These are phyloP conservation scores for Dalbergia cultrata DNA, from an alignment of 306 rosid genomes.

Conservation along the genomic window DNA sequence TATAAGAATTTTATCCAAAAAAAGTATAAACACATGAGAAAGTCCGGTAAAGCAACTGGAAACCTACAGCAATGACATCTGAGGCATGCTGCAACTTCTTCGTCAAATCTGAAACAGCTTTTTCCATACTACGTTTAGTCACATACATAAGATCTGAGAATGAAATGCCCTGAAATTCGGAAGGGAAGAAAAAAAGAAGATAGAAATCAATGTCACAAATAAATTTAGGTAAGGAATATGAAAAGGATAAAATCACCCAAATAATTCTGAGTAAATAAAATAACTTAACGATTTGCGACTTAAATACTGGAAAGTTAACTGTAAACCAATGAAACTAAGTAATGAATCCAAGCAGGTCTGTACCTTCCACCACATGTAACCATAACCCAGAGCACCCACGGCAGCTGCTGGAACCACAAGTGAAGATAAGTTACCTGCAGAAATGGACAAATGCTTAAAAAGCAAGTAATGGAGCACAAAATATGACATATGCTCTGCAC, in stretches of 20 bases:
- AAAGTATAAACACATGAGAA: neutral
- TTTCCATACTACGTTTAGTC: slow-evolving; percentile 86
- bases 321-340: slow-evolving; percentile 35
- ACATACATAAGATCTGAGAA: slow-evolving; percentile 96
- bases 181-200: slow-evolving; percentile 1
- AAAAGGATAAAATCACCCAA: slow-evolving; percentile 29
- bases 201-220: slow-evolving; percentile 13
- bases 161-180: slow-evolving; percentile 73
- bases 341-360: slow-evolving; percentile 10
- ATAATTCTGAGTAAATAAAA: slow-evolving; percentile 14
- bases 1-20: no score
- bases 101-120: slow-evolving; percentile 84
- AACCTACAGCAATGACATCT: slow-evolving; percentile 89
- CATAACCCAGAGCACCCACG: slow-evolving; percentile 85
- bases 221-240: slow-evolving; percentile 9
- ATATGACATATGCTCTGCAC: neutral
- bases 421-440: slow-evolving; percentile 75
- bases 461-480: neutral
- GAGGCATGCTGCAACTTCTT: slow-evolving; percentile 85
- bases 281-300: neutral
- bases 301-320: neutral
- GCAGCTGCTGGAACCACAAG: slow-evolving; percentile 84
- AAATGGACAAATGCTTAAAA: slow-evolving; percentile 9
- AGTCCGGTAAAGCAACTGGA: slow-evolving; percentile 18
- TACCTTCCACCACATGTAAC: slow-evolving; percentile 99